phyloP scores from a whole-genome alignment of 2,329 filamentous ascomycete species.

The Fusarium sp. region DNA sequence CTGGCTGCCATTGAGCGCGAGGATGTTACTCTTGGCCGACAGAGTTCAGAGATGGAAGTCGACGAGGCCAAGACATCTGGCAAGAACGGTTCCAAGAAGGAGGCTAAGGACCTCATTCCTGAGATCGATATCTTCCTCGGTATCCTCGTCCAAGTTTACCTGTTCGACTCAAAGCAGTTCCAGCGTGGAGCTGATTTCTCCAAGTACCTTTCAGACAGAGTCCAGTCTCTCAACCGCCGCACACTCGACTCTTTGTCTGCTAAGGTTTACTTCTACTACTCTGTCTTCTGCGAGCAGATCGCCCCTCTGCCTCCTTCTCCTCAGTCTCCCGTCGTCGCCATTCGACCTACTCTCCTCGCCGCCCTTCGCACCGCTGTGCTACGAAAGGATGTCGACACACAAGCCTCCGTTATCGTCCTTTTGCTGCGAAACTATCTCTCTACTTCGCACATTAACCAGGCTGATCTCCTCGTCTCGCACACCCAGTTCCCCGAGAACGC shows the following conservation, averaged over 20 bases:
- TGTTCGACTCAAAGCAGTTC: slow-evolving; percentile 86
- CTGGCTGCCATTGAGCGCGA: slow-evolving; percentile 76
- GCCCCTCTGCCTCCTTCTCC: slow-evolving; percentile 88
- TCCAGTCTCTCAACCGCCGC: slow-evolving; percentile 90
- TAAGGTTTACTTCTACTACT: slow-evolving; percentile 98
- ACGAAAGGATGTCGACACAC: slow-evolving; percentile 96
- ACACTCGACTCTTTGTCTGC: slow-evolving; percentile 94
- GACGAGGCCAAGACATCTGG: slow-evolving; percentile 66
- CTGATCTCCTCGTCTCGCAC: slow-evolving; percentile 94
- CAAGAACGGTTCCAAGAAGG: slow-evolving; percentile 71
- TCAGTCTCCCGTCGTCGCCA: slow-evolving; percentile 85
- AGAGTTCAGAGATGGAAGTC: slow-evolving; percentile 76
- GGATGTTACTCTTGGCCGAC: slow-evolving; percentile 70
- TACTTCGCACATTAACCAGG: slow-evolving; percentile 96
- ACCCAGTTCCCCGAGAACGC: slow-evolving; percentile 94
- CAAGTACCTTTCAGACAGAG: slow-evolving; percentile 80
- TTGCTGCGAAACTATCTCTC: slow-evolving; percentile 95
- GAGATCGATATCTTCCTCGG: slow-evolving; percentile 91
- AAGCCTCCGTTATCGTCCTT: slow-evolving; percentile 93
- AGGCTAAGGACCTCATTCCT: slow-evolving; percentile 80
- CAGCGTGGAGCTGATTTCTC: slow-evolving; percentile 88
- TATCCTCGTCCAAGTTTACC: slow-evolving; percentile 86
- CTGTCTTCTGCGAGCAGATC: slow-evolving; percentile 92
- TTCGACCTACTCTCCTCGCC: slow-evolving; percentile 85
- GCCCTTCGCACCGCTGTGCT: slow-evolving; percentile 95